phyloP scores from a whole-genome alignment of 768 basidiomycete species.

The Asterophora parasitica region DNA sequence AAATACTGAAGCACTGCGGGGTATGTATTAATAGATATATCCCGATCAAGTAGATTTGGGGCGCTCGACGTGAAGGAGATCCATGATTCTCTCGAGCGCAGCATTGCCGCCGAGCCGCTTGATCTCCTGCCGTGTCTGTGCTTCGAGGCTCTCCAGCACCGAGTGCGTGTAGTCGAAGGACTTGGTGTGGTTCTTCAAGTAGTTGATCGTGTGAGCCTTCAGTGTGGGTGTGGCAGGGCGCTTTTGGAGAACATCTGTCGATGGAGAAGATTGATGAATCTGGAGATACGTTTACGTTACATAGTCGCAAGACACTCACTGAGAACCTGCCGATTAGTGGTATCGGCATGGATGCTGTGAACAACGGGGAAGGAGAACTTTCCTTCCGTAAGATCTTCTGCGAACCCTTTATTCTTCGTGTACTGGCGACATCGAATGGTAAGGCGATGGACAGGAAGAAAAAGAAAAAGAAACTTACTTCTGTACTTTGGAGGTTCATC shows the following conservation, averaged over 20 bases:
- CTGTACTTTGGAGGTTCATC: slow-evolving; percentile 86
- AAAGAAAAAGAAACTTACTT: slow-evolving; percentile 43
- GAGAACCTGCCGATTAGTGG: slow-evolving; percentile 72
- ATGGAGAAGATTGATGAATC: not conserved
- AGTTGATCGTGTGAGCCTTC: slow-evolving; percentile 75
- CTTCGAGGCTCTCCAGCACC: slow-evolving; percentile 64
- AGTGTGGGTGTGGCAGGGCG: slow-evolving; percentile 76
- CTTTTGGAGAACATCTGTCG: slow-evolving; percentile 82
- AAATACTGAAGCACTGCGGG: too few species aligned
- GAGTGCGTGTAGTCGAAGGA: slow-evolving; percentile 84
- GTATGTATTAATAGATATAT: too few species aligned
- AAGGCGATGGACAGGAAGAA: not conserved
- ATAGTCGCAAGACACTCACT: too few species aligned
- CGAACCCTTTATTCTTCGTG: slow-evolving; percentile 78
- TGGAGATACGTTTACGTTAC: slow-evolving; percentile 20
- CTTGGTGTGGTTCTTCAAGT: slow-evolving; percentile 68
- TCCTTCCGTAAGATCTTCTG: slow-evolving; percentile 92
- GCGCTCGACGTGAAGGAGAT: slow-evolving; percentile 41
- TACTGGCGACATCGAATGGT: slow-evolving; percentile 49
- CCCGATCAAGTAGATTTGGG: not conserved
- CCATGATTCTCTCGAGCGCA: slow-evolving; percentile 53
- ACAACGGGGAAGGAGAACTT: slow-evolving; percentile 97
- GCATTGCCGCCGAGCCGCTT: slow-evolving; percentile 71
- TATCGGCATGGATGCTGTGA: slow-evolving; percentile 79
- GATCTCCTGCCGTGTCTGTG: slow-evolving; percentile 67